Evolutionary conservation across 345 rosid species (phyloP).

Genomic region (Arabis alpina): DNA sequence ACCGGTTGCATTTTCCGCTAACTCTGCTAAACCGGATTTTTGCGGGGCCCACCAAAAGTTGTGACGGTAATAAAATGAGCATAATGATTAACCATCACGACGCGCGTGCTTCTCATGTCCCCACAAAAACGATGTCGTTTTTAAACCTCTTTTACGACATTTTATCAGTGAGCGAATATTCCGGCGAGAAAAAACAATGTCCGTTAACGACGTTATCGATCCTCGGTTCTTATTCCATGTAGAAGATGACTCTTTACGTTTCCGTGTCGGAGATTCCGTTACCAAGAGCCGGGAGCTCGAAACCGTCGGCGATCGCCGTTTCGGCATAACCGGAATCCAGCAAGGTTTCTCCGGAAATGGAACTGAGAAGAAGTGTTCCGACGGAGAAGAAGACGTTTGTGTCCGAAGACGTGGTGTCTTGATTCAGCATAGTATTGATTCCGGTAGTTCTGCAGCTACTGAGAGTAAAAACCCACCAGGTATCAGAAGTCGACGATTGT

Average conservation of each 20-base stretch:
- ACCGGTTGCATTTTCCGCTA: not conserved
- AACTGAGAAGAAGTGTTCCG: conserved; percentile 53
- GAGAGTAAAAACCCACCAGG: conserved; percentile 53
- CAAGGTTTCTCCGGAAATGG: conserved; percentile 28
- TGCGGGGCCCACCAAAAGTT: conserved; percentile 5
- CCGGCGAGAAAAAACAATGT: conserved; percentile 32
- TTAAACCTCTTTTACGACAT: too few relatives aligned
- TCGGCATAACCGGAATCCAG: conserved; percentile 50
- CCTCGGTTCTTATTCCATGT: conserved; percentile 56
- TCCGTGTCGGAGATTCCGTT: conserved; percentile 49
- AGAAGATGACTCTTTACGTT: conserved; percentile 58
- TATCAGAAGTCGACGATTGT: not conserved
- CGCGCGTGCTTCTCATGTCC: conserved; percentile 36
- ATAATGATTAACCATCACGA: conserved; percentile 29
- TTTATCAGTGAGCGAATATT: not conserved
- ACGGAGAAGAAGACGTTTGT: conserved; percentile 52
- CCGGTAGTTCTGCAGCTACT: conserved; percentile 33
- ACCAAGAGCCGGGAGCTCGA: conserved; percentile 61
- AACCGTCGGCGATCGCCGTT: conserved; percentile 58
- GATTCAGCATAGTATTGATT: conserved; percentile 32
- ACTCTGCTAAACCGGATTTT: not conserved
- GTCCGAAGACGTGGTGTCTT: not conserved
- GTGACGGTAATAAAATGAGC: conserved; percentile 33
- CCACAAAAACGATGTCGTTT: conserved; percentile 27
- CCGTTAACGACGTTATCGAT: conserved; percentile 47